Conservation (phyloP, 2,329 filamentous ascomycete species). For the Colletotrichum orchidophilum region DNA sequence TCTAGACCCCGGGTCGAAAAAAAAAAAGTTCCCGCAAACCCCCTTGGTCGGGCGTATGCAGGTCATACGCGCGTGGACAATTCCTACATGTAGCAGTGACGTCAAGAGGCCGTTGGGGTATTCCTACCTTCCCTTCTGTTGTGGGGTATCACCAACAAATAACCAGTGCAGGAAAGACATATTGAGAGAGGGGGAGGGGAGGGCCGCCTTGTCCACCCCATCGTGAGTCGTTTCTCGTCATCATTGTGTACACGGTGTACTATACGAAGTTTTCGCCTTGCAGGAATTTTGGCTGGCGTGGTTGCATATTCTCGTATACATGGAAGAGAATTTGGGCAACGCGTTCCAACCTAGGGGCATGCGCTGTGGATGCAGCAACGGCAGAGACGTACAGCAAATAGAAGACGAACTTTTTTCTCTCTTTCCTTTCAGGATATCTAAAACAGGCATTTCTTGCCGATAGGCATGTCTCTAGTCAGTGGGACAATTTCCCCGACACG, state of each 20-base stretch:
- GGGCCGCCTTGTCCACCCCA: not conserved
- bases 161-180: not conserved
- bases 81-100: not conserved
- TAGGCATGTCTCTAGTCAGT: not conserved
- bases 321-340: not conserved
- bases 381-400: too few relatives aligned
- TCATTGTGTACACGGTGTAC: not conserved
- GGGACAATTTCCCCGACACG: not conserved
- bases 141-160: not conserved
- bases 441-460: not conserved
- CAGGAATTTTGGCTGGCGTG: not conserved
- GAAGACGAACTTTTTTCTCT: not conserved
- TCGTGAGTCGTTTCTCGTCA: not conserved
- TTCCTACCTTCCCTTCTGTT: not conserved
- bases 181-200: not conserved
- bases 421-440: not conserved
- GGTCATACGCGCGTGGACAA: constrained; percentile 3
- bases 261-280: not conserved
- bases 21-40: not conserved
- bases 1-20: not conserved
- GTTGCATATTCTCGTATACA: not conserved
- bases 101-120: constrained; percentile 2
- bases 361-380: too few relatives aligned
- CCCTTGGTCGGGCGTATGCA: not conserved
- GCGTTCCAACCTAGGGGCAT: too few relatives aligned